Evolutionary conservation across 371 early-diverging fungal genomes (phyloP).

Genomic region (Rhizopus sp.): DNA sequence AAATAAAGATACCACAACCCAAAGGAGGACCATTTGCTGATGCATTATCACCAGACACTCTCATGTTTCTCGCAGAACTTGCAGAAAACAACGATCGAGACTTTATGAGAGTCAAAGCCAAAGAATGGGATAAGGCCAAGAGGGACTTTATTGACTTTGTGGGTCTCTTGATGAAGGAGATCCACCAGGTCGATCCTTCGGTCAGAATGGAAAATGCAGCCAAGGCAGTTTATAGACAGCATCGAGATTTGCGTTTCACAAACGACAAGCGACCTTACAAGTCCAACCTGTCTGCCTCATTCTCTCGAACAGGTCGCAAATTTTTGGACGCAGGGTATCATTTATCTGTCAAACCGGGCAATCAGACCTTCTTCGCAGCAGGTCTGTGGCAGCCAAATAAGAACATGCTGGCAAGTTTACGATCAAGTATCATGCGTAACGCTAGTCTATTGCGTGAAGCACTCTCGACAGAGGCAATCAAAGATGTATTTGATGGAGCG

Average conservation of each 20-base stretch:
- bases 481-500: slow-evolving; percentile 43
- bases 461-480: slow-evolving; percentile 43
- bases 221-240: slow-evolving; percentile 53
- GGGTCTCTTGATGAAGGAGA: slow-evolving; percentile 41
- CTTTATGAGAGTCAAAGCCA: slow-evolving; percentile 45
- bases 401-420: slow-evolving; percentile 32
- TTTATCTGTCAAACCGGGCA: slow-evolving; percentile 41
- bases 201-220: slow-evolving; percentile 49
- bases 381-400: slow-evolving; percentile 54
- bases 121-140: slow-evolving; percentile 34
- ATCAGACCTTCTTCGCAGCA: slow-evolving; percentile 40
- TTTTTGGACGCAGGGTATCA: slow-evolving; percentile 53
- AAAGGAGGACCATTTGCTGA: slow-evolving; percentile 53
- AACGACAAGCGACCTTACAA: slow-evolving; percentile 63
- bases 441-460: slow-evolving; percentile 45
- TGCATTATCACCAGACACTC: slow-evolving; percentile 50
- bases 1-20: slow-evolving; percentile 43
- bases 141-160: slow-evolving; percentile 59
- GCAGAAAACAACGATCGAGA: slow-evolving; percentile 56
- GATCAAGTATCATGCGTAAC: slow-evolving; percentile 45
- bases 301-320: slow-evolving; percentile 55
- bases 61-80: slow-evolving; percentile 52
- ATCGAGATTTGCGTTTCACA: slow-evolving; percentile 61
- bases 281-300: slow-evolving; percentile 43
- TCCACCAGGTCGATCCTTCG: slow-evolving; percentile 49